Evolutionary conservation across 163 green algal genomes (phyloP), one percentile per base, ranked within the genome.

Genomic region (Picocystis sp.): DNA sequence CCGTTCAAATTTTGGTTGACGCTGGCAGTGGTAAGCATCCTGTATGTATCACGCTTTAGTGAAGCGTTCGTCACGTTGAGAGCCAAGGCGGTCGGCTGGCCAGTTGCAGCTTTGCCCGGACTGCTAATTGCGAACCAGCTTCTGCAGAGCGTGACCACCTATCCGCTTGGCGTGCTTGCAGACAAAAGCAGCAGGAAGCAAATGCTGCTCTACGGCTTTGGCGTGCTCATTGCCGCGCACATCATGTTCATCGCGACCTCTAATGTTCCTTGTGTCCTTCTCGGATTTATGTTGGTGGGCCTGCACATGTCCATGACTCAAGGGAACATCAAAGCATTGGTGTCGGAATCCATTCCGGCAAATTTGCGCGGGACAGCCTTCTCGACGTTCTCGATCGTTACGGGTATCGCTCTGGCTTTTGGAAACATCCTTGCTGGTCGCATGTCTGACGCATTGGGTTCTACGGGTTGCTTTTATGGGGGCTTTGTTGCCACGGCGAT

Each of bases 281-380:
- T 54, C 5, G 47, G 47, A 14, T 54, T 54, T 14, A 21, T 54
- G 47, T 45, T 54, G 25, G 47, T 54, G 47, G 47, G 47, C 15
- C 13, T 54, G 5, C 47, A 54, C 47, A 54, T 54, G 47, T 54
- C 47, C 47, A 54, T 54, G 47, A 54, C 47, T 15, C 47, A 54
- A 14, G 47, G 25, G n/a, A 54, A 54, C 47, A 54, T 35, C n/a
- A 54, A 54, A 14, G 47, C 47, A 22, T 23, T 54, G n/a, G 25
- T 54, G n/a, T 45, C 47, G 25, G 47, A 54, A 35, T 54, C 34
- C 3, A 54, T 54, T 14, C 19, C n/a, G 9, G 25, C 47, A 24
- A 54, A 33, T 6, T 35, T 45, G 47, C 34, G 47, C 10, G 47
- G 47, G 6, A 54, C 47, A 6, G 47, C 47, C 17, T 54, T 54